A percentile compares a stretch with the other conserved stretches of the same genome.
Evolutionary conservation across 208 protist genomes (phyloP).

Genomic region (Leishmania martiniquensis): DNA sequence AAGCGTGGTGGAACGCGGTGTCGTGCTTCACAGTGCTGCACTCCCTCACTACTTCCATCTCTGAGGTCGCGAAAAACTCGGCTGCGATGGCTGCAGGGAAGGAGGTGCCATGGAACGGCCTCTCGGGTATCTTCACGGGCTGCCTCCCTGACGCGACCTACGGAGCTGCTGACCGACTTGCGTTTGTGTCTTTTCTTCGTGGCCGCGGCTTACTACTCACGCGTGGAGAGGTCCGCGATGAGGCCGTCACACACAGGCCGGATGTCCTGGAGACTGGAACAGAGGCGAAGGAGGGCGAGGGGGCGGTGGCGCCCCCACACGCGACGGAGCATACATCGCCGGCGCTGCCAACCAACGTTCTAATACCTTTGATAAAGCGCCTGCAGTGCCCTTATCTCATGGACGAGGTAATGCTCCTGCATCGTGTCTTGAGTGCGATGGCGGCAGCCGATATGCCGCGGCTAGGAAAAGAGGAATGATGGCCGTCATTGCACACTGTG

Average conservation of each 20-base stretch:
- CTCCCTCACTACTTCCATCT: constrained; percentile 1
- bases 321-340: background rate
- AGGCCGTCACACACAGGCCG: background rate
- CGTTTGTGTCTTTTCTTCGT: constrained; percentile 4
- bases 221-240: background rate
- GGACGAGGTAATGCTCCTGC: constrained; percentile 1
- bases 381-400: background rate
- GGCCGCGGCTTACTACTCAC: background rate
- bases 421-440: constrained; percentile 1
- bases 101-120: background rate
- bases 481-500: background rate
- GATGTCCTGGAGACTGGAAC: background rate
- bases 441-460: background rate
- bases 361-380: background rate
- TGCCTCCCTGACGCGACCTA: constrained; percentile 15
- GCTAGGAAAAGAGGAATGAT: background rate
- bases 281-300: background rate
- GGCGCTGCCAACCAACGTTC: background rate
- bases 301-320: background rate
- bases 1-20: constrained; percentile 25
- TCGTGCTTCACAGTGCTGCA: constrained; percentile 20
- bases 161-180: constrained; percentile 7
- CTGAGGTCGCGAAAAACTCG: background rate
- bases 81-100: background rate
- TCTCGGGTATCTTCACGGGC: constrained; percentile 9